These are phyloP conservation scores for Thelephora ganbajun DNA, from an alignment of 768 basidiomycete species.

Conservation along the genomic window DNA sequence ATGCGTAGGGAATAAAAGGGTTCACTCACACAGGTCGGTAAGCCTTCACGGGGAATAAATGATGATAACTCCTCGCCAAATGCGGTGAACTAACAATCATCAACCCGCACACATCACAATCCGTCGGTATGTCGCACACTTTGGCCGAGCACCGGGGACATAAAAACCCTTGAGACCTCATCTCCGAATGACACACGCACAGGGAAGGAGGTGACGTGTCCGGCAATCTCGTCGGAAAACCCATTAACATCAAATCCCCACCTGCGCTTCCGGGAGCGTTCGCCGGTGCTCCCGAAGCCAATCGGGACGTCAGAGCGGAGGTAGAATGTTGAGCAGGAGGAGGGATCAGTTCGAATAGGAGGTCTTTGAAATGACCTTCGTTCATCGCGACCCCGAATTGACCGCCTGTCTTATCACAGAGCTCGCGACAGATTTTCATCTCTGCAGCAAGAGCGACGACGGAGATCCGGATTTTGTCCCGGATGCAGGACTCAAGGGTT, in stretches of 20 bases:
- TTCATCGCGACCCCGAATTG: constrained; percentile 96
- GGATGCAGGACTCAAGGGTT: constrained; percentile 74
- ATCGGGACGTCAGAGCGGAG: constrained; percentile 23
- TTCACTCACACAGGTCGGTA: constrained; percentile 67
- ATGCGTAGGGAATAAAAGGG: constrained; percentile 1
- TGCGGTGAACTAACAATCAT: constrained; percentile 99
- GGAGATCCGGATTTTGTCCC: constrained; percentile 78
- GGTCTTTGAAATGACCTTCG: constrained; percentile 92
- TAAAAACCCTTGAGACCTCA: constrained; percentile 87
- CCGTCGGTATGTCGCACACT: constrained; percentile 96
- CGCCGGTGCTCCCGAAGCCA: no score
- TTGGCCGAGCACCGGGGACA: constrained; percentile 90
- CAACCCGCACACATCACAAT: constrained; percentile 91
- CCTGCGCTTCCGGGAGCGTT: constrained; percentile 33
- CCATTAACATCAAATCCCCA: constrained; percentile 98
- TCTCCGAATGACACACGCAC: constrained; percentile 86
- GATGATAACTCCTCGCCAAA: constrained; percentile 89
- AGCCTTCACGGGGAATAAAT: constrained; percentile 86
- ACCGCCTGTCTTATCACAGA: constrained; percentile 87
- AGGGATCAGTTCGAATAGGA: constrained; percentile 89
- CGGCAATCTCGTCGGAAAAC: constrained; percentile 87
- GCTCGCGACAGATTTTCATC: constrained; percentile 92
- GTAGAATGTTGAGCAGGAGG: constrained; percentile 74
- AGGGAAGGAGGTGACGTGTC: constrained; percentile 71
- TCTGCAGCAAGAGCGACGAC: constrained; percentile 93